phyloP scores from a whole-genome alignment of 2,329 filamentous ascomycete genomes.

The Alternaria solani region DNA sequence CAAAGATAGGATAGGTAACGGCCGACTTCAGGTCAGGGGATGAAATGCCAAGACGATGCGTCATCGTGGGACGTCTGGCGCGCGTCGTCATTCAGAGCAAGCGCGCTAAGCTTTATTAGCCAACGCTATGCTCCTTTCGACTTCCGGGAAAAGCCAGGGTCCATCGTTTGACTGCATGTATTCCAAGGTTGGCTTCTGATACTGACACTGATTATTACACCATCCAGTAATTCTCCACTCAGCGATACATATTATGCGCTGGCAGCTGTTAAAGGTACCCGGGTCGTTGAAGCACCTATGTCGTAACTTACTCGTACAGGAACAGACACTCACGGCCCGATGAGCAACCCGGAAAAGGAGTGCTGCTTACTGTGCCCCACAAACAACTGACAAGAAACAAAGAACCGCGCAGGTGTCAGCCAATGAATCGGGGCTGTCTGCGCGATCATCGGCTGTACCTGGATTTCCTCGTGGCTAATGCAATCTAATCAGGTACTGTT shows the following conservation, averaged over 20 bases:
- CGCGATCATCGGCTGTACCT: background rate
- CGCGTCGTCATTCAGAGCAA: background rate
- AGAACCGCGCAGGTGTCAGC: background rate
- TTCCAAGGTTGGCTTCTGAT: background rate
- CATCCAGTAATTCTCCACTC: background rate
- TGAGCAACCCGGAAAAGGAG: background rate
- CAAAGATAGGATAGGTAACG: background rate
- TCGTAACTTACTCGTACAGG: background rate
- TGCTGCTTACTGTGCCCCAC: background rate
- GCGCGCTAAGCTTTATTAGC: background rate
- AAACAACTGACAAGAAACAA: background rate
- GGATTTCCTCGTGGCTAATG: background rate
- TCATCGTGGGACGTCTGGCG: background rate
- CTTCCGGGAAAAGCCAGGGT: background rate
- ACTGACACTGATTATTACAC: background rate
- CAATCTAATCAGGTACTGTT: background rate
- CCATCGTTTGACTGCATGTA: background rate
- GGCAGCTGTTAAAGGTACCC: background rate
- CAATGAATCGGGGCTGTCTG: background rate
- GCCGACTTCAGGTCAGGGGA: background rate
- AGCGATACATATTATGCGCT: background rate
- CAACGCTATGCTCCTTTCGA: background rate
- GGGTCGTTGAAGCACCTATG: too few species aligned
- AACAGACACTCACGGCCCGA: background rate
- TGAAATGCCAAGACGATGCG: background rate